These are phyloP conservation scores for Mycosphaerella arachidis DNA, from an alignment of 2,329 filamentous ascomycete genomes.

Conservation along the genomic window DNA sequence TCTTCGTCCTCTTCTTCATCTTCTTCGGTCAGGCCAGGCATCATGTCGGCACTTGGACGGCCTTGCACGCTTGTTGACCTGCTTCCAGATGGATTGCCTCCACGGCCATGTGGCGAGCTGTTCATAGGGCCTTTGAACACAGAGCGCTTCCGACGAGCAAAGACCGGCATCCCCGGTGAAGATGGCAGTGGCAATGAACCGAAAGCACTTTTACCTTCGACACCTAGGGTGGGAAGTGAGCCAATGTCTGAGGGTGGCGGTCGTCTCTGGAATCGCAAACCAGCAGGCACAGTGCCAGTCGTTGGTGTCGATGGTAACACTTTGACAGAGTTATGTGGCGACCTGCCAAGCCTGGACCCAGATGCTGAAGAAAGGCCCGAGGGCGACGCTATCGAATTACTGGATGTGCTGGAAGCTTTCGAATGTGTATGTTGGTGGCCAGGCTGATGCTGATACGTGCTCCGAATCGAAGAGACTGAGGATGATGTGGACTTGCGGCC, in stretches of 20 bases:
- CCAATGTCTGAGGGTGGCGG: constrained; percentile 32
- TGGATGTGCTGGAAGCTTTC: constrained; percentile 90
- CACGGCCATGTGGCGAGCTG: constrained; percentile 35
- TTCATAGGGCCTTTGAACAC: constrained; percentile 77
- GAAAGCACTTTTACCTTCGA: constrained; percentile 24
- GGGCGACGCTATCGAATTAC: constrained; percentile 57
- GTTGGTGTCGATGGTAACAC: constrained; percentile 90
- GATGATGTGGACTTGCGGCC: constrained; percentile 95
- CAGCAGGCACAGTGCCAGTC: constrained; percentile 68
- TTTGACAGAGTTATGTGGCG: constrained; percentile 87
- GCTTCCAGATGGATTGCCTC: constrained; percentile 15
- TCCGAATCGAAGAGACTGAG: constrained; percentile 87
- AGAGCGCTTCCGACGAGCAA: constrained; percentile 75
- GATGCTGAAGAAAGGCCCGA: constrained; percentile 46
- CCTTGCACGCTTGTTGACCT: constrained; percentile 58
- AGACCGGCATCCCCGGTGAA: constrained; percentile 59
- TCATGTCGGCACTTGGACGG: constrained; percentile 67
- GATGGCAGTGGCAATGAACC: constrained; percentile 44
- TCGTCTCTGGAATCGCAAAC: constrained; percentile 61
- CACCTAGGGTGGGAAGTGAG: constrained; percentile 24
- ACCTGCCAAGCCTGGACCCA: constrained; percentile 60
- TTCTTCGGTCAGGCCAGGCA: constrained; percentile 47
- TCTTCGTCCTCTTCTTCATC: constrained; percentile 30
- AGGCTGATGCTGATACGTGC: constrained; percentile 72
- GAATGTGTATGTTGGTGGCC: constrained; percentile 73